Evolutionary conservation across 495 filamentous ascomycete genomes (phyloP), one percentile per base, ranked within the genome.

Genomic region (Terfezia boudieri): DNA sequence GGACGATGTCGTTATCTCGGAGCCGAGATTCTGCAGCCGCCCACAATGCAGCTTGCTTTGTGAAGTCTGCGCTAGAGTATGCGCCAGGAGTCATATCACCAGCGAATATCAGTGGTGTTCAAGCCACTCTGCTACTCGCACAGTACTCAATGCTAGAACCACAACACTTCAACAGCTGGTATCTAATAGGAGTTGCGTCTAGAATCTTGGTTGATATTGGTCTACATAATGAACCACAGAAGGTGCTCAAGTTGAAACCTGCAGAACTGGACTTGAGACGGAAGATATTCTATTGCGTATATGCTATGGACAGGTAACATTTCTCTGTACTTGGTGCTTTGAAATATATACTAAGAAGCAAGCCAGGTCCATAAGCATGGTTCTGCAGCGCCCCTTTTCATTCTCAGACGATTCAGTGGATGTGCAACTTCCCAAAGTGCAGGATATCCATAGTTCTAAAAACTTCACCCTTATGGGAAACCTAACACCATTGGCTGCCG

Each of bases 111-210:
- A 74, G 74, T 6, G 83, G 86, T 48, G 84, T 94, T 14, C 87
- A 94, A 66, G 82, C 86, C 1, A 74, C 94, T 37, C 63, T 93
- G 23, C 73, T 94, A 8, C 76, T 96, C 43, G 86, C 86, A 0
- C 75, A 86, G 56, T 96, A 94, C 67, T 79, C 86, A 6, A 81
- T 88, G 67, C 71, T 92, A 36, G 86, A 94, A 62, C 87, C 88
- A 12, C 73, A 75, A 38, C 86, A 87, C 63, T 92, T 94, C 63
- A 84, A 90, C 55, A 83, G 79, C 61, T 94, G 89, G 86, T 84
- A 86, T 55, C 66, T 94, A 52, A 81, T 93, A 53, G 89, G 87
- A 26, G 83, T 88, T 62, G 85, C 86, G 14, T 83, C 81, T 43
- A 76, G 88, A 52, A 83, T 82, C 20, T 80, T 85, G 62, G 73